Evolutionary conservation across 129 eudicot genomes (phyloP), one percentile per base, ranked within the genome.

Genomic region (Lonicera japonica): DNA sequence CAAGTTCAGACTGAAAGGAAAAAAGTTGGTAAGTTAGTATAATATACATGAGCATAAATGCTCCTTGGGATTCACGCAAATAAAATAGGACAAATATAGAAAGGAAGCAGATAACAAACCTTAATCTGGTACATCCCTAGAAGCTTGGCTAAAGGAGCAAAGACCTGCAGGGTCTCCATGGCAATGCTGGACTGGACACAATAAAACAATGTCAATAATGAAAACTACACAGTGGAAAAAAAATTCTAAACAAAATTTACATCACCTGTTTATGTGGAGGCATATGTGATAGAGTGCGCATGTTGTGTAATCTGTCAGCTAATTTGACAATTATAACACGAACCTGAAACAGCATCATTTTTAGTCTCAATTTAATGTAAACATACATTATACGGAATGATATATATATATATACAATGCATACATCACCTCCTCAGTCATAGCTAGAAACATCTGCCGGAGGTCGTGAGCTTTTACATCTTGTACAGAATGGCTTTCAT

Each of bases 251-350:
- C 40, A 8, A 81, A 70, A 25, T 21, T 54, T 17, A 59, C n/a
- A 36, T 16, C 34, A 94, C 99, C 99, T 94, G 99, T 79, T 94
- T 94, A 61, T 88, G 96, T 23, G 95, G 85, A 72, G 99, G 99
- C 99, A 94, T 94, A 67, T 94, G 88, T 43, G 96, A 76, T 76
- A 94, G 99, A 58, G 99, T 94, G 20, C 96, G 83, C 99, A 94
- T 94, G 79, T 94, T 94, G 73, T 94, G 99, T 70, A 94, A 77
- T 81, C 99, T 85, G 75, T 94, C 99, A 59, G 99, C 99, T 73
- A 94, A 79, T 80, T 94, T 94, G 62, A 94, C 99, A 43, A 94
- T 94, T 65, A 94, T 94, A 46, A 94, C 99, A 64, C 99, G 90
- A 43, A 94, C 99, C 99, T 94, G 83, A 68, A 70, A 66, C 68